Evolutionary conservation across 148 eudicot species (phyloP).

Genomic region (Vaccinium macrocarpon): DNA sequence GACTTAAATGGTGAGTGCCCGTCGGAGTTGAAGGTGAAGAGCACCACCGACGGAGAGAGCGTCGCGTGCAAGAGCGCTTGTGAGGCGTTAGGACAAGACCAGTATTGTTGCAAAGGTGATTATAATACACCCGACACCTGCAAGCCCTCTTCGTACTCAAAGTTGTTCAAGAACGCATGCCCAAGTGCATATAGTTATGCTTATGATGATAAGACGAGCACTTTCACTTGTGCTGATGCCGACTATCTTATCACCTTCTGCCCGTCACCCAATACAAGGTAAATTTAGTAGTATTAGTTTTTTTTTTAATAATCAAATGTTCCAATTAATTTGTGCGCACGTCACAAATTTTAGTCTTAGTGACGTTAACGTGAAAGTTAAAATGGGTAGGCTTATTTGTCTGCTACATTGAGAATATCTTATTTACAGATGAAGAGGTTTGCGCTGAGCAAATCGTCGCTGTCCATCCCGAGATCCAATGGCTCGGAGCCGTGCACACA

Average conservation of each 20-base stretch:
- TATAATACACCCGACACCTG: slow-evolving; percentile 61
- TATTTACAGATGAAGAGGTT: too few species aligned
- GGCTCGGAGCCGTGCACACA: too few species aligned
- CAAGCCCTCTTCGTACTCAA: slow-evolving; percentile 63
- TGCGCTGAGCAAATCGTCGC: too few species aligned
- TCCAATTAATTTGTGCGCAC: too few species aligned
- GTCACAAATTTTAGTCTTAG: too few species aligned
- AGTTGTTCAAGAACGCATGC: slow-evolving; percentile 64
- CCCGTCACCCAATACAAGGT: slow-evolving; percentile 71
- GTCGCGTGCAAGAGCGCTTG: slow-evolving; percentile 66
- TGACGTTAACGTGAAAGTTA: too few species aligned
- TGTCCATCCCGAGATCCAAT: too few species aligned
- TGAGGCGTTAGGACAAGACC: slow-evolving; percentile 37
- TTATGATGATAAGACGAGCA: slow-evolving; percentile 72
- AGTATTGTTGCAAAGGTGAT: slow-evolving; percentile 65
- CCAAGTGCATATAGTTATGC: slow-evolving; percentile 85
- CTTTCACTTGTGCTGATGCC: slow-evolving; percentile 72
- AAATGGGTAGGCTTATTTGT: too few species aligned
- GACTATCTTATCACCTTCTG: slow-evolving; percentile 71
- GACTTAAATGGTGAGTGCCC: slow-evolving; percentile 56
- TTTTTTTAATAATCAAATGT: too few species aligned
- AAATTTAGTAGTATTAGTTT: neutral
- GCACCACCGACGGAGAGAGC: slow-evolving; percentile 9
- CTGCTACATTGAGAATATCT: too few species aligned
- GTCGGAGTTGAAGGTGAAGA: slow-evolving; percentile 34